phyloP scores from a whole-genome alignment of 1,284 basidiomycete genomes.

The Phylloboletellus chloephorus region DNA sequence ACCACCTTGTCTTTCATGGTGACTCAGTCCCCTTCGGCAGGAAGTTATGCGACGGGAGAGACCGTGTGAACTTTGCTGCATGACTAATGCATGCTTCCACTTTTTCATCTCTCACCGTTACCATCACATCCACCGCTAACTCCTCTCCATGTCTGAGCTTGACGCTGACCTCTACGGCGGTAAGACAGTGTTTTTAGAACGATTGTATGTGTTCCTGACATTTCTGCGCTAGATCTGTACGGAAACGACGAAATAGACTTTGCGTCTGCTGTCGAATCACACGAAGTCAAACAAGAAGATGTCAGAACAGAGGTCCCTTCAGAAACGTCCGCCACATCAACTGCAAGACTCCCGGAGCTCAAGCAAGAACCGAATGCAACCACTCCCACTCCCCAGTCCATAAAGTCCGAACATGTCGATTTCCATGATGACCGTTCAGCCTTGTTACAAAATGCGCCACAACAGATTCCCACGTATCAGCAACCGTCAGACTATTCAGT shows the following conservation, averaged over 20 bases:
- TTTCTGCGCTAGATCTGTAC: constrained; percentile 56
- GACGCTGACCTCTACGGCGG: constrained; percentile 83
- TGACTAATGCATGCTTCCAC: constrained; percentile 26
- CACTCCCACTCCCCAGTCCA: constrained; percentile 15
- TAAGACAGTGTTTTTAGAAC: constrained; percentile 26
- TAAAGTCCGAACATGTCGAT: constrained; percentile 22
- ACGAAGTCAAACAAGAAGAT: constrained; percentile 28
- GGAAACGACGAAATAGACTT: constrained; percentile 69
- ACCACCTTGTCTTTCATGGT: constrained; percentile 20
- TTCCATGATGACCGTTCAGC: constrained; percentile 16
- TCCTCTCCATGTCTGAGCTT: constrained; percentile 54
- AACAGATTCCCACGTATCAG: constrained; percentile 73
- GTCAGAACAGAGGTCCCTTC: constrained; percentile 15
- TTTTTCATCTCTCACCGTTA: constrained; percentile 33
- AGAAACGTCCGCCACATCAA: constrained; percentile 16
- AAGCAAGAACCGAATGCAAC: constrained; percentile 19
- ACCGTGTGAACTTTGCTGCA: constrained; percentile 23
- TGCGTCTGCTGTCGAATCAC: constrained; percentile 39
- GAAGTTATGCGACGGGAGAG: constrained; percentile 19
- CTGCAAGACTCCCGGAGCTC: constrained; percentile 17
- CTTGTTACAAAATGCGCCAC: constrained; percentile 37
- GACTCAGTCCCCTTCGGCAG: too few species aligned
- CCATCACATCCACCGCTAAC: constrained; percentile 43
- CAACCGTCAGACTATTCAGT: constrained; percentile 54
- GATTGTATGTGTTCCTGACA: not conserved